phyloP scores from a whole-genome alignment of 2,329 filamentous ascomycete species.

The Diplodia intermedia region DNA sequence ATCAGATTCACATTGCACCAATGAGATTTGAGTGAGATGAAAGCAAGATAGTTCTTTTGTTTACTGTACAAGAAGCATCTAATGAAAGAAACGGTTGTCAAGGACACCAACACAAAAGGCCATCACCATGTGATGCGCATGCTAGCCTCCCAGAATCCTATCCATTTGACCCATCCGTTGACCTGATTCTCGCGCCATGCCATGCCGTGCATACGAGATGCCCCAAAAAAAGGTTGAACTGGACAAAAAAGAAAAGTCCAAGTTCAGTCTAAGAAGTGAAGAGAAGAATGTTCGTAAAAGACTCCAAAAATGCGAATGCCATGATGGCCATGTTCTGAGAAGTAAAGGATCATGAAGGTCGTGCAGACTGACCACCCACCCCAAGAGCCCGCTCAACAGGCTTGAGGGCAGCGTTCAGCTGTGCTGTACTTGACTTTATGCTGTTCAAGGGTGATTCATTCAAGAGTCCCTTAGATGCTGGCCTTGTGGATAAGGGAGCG shows the following conservation, averaged over 20 bases:
- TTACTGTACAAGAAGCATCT: not conserved
- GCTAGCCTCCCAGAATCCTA: slow-evolving; percentile 8
- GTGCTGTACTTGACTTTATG: slow-evolving; percentile 18
- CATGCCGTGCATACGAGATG: slow-evolving; percentile 23
- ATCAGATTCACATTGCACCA: not conserved
- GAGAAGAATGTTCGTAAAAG: slow-evolving; percentile 3
- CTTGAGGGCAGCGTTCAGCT: not conserved
- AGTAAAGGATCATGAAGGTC: slow-evolving; percentile 12
- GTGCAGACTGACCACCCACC: slow-evolving; percentile 8
- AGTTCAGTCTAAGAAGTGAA: slow-evolving; percentile 2
- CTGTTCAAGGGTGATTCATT: not conserved
- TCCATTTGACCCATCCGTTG: not conserved
- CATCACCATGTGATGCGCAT: slow-evolving; percentile 17
- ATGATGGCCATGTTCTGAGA: not conserved
- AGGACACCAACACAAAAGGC: slow-evolving; percentile 62
- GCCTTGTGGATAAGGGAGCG: not conserved
- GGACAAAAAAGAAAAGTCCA: slow-evolving; percentile 2
- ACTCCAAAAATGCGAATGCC: slow-evolving; percentile 7
- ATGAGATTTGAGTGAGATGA: not conserved
- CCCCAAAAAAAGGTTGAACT: slow-evolving; percentile 5
- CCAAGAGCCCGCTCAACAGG: slow-evolving; percentile 11
- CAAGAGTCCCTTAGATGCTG: not conserved
- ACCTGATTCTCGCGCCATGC: not conserved
- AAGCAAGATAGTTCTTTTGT: not conserved
- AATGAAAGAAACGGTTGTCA: not conserved